Evolutionary conservation across 192 early-diverging fungal genomes (phyloP).

Genomic region (Rhizophagus sp.): DNA sequence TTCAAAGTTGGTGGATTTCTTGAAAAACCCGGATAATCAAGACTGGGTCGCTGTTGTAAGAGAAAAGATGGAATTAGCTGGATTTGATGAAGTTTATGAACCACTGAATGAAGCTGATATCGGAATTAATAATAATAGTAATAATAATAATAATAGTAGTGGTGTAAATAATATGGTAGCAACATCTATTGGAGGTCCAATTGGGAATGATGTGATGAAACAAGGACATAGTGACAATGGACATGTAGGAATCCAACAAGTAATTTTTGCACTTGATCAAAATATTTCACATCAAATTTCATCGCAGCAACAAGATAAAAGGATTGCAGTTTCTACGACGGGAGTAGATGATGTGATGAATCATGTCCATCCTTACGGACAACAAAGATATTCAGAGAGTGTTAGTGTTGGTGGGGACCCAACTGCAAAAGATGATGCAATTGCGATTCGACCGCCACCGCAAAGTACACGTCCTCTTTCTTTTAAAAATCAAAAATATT

Average conservation of each 20-base stretch:
- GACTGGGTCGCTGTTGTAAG: conserved; percentile 26
- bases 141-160: neutral
- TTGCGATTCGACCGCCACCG: neutral
- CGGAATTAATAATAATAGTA: conserved; percentile 1
- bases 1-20: conserved; percentile 24
- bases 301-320: neutral
- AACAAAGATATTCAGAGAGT: neutral
- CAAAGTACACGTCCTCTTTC: neutral
- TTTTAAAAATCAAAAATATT: no score
- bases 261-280: neutral
- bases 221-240: neutral
- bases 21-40: conserved; percentile 30
- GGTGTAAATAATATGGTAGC: neutral
- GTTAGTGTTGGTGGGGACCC: neutral
- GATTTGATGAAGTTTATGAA: conserved; percentile 32
- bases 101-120: conserved; percentile 24
- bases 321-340: neutral
- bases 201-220: neutral
- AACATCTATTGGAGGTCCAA: neutral
- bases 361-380: neutral
- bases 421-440: neutral
- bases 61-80: conserved; percentile 23
- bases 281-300: neutral
- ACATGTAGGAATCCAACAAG: neutral
- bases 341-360: neutral